A percentile compares a stretch with the other conserved stretches of the same genome.
Evolutionary conservation across 495 filamentous ascomycete genomes (phyloP).

Genomic region (Bombardia bombarda): DNA sequence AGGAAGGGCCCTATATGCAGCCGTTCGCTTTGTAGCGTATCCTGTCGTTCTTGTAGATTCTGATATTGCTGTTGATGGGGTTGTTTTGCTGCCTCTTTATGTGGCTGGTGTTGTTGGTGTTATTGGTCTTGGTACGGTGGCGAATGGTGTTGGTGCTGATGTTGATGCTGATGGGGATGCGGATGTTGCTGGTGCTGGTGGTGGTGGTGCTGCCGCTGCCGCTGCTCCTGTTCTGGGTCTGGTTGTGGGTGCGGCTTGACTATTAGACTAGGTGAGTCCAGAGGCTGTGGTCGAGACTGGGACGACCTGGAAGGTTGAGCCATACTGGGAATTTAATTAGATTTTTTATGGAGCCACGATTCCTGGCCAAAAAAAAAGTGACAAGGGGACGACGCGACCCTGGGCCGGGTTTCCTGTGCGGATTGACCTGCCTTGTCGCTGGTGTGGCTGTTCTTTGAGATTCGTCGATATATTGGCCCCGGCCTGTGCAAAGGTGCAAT

Average conservation of each 20-base stretch:
- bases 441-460: conserved; percentile 25
- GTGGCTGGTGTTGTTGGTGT: too few relatives aligned
- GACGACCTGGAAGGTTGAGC: conserved; percentile 28
- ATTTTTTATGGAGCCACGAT: conserved; percentile 35
- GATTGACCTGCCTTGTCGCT: conserved; percentile 20
- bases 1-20: not conserved
- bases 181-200: conserved; percentile 8
- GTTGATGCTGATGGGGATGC: conserved; percentile 1
- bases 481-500: too few relatives aligned
- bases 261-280: conserved; percentile 19
- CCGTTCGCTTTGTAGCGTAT: not conserved
- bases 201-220: conserved; percentile 9
- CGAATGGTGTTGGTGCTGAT: not conserved
- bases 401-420: conserved; percentile 30
- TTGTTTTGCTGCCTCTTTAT: too few relatives aligned
- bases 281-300: conserved; percentile 24
- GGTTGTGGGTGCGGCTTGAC: conserved; percentile 19
- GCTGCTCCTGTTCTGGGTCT: conserved; percentile 1
- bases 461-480: conserved; percentile 21
- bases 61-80: conserved; percentile 5
- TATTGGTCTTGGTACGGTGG: conserved; percentile 4
- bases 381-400: conserved; percentile 28
- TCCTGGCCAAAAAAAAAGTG: conserved; percentile 23
- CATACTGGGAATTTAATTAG: conserved; percentile 38
- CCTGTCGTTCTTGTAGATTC: not conserved